A percentile compares a stretch with the other conserved stretches of the same genome.
These are phyloP conservation scores for Kluyveromyces nonfermentans DNA, from an alignment of 805 yeast species.

Conservation along the genomic window DNA sequence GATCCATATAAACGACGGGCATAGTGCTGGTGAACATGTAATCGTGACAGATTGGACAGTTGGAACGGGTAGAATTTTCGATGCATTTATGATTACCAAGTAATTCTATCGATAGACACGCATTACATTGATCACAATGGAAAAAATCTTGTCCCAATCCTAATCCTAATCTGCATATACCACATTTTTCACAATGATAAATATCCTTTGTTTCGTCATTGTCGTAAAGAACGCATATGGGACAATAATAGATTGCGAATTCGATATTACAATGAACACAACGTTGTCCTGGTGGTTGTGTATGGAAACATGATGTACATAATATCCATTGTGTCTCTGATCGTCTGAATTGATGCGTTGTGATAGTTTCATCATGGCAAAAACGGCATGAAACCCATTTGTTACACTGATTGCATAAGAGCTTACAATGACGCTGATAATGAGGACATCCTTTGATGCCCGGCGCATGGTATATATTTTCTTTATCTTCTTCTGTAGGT, in stretches of 20 bases:
- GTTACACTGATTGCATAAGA: conserved; percentile 68
- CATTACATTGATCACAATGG: conserved; percentile 85
- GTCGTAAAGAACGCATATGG: conserved; percentile 71
- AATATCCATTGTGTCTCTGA: conserved; percentile 55
- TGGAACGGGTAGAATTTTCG: conserved; percentile 78
- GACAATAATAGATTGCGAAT: conserved; percentile 72
- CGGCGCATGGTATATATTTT: conserved; percentile 40
- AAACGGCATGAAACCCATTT: conserved; percentile 76
- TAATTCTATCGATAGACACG: conserved; percentile 74
- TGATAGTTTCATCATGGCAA: conserved; percentile 60
- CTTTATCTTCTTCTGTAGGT: conserved; percentile 38
- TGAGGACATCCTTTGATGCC: conserved; percentile 67
- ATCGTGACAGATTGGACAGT: conserved; percentile 90
- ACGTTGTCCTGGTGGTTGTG: conserved; percentile 62
- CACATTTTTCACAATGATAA: conserved; percentile 89
- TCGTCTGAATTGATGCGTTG: conserved; percentile 49
- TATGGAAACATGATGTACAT: conserved; percentile 71
- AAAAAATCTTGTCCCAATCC: conserved; percentile 85
- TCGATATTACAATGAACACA: conserved; percentile 60
- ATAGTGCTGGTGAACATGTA: conserved; percentile 74
- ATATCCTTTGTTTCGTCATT: conserved; percentile 71
- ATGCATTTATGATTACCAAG: conserved; percentile 74
- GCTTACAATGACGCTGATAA: conserved; percentile 73
- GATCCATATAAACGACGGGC: conserved; percentile 79
- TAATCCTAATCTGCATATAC: conserved; percentile 82